These are phyloP conservation scores for Penicillium lagena DNA, from an alignment of 495 filamentous ascomycete species.

Conservation along the genomic window DNA sequence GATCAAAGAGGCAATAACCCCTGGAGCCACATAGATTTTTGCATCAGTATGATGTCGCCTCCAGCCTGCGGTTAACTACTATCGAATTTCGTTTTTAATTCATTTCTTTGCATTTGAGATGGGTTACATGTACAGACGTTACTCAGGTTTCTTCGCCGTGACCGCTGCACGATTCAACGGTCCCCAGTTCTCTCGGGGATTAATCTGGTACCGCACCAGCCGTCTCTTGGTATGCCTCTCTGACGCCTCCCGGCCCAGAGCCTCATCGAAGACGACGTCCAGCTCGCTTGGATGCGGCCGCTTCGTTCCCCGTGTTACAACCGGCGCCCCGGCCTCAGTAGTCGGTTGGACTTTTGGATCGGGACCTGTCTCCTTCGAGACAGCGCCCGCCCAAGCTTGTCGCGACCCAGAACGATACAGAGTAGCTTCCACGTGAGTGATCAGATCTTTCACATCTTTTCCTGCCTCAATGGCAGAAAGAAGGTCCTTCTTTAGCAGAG, in stretches of 20 bases:
- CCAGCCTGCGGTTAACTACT: no score
- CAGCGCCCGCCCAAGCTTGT: constrained; percentile 10
- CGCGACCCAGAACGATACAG: constrained; percentile 32
- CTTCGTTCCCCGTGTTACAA: not conserved
- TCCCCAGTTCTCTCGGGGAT: constrained; percentile 89
- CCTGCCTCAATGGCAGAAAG: constrained; percentile 25
- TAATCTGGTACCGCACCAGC: constrained; percentile 76
- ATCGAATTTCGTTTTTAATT: no score
- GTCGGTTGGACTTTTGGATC: constrained; percentile 1
- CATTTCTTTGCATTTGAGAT: no score
- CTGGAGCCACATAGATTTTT: no score
- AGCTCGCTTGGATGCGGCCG: constrained; percentile 33
- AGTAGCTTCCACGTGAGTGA: constrained; percentile 41
- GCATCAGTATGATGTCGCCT: no score
- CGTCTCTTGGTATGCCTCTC: constrained; percentile 37
- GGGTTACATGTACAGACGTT: not conserved
- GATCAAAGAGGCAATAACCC: no score
- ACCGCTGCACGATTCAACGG: constrained; percentile 66
- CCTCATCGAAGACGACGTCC: constrained; percentile 74
- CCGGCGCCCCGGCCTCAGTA: constrained; percentile 1
- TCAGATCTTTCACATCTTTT: constrained; percentile 28
- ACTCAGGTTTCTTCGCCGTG: not conserved
- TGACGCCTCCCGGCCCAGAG: constrained; percentile 61
- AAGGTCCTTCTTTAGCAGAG: constrained; percentile 30
- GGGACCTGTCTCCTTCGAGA: constrained; percentile 4